Percentiles rank a stretch among this genome's conserved stretches.
These are phyloP conservation scores for Lentinus polychrous DNA, from an alignment of 1,284 basidiomycete species.

Conservation along the genomic window DNA sequence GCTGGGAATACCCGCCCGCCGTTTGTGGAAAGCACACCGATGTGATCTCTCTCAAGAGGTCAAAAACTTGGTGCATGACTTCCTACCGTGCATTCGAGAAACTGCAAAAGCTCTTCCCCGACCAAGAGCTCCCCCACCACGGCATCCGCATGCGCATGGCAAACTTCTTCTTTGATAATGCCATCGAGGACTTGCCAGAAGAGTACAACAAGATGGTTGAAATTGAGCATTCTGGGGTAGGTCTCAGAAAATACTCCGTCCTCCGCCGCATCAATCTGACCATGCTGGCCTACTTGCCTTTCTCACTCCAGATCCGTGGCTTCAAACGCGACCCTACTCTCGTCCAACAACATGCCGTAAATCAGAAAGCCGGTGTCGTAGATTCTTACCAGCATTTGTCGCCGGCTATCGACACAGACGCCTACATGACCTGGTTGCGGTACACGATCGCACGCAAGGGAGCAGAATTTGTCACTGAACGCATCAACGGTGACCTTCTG, in stretches of 20 bases:
- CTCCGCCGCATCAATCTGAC: not conserved
- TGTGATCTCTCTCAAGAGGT: constrained; percentile 24
- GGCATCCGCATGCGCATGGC: constrained; percentile 19
- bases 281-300: not conserved
- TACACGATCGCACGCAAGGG: constrained; percentile 26
- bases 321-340: constrained; percentile 24
- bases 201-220: constrained; percentile 30
- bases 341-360: constrained; percentile 20
- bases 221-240: constrained; percentile 14
- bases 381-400: constrained; percentile 30
- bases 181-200: constrained; percentile 21
- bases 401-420: constrained; percentile 32
- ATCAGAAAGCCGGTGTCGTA: constrained; percentile 23
- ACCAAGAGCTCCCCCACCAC: constrained; percentile 10
- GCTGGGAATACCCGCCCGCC: constrained; percentile 30
- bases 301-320: constrained; percentile 20
- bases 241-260: not conserved
- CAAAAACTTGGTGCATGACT: constrained; percentile 28
- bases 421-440: constrained; percentile 28
- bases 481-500: constrained; percentile 21
- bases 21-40: constrained; percentile 30
- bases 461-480: constrained; percentile 23
- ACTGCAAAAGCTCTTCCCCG: constrained; percentile 15
- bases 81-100: constrained; percentile 25
- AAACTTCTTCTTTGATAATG: constrained; percentile 29